phyloP scores from a whole-genome alignment of 2,329 filamentous ascomycete genomes.

The Colletotrichum sp. region DNA sequence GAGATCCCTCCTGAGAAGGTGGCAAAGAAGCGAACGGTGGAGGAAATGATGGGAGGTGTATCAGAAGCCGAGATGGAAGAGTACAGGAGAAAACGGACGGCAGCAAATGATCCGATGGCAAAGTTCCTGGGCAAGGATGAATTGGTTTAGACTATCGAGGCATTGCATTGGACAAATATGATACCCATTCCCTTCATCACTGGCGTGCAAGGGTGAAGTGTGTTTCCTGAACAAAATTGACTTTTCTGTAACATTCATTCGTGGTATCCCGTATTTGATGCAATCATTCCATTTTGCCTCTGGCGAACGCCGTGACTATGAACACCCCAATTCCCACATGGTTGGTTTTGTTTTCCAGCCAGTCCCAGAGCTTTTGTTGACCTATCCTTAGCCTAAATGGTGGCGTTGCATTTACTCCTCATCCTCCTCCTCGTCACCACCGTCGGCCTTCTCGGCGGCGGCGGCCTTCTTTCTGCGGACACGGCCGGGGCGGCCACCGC shows the following conservation, averaged over 20 bases:
- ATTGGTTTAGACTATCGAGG: constrained; percentile 47
- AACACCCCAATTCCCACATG: constrained; percentile 44
- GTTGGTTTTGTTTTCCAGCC: constrained; percentile 37
- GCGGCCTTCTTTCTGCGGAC: constrained; percentile 99
- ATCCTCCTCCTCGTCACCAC: constrained; percentile 84
- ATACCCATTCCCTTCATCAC: constrained; percentile 20
- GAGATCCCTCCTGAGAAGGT: constrained; percentile 31
- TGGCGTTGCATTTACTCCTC: constrained; percentile 64
- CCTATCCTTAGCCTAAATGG: constrained; percentile 22
- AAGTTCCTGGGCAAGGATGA: constrained; percentile 78
- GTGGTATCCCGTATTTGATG: constrained; percentile 23
- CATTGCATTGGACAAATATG: constrained; percentile 12
- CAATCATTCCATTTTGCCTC: constrained; percentile 52
- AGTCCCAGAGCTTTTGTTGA: constrained; percentile 25
- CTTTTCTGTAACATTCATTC: constrained; percentile 21
- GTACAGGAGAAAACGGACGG: constrained; percentile 77
- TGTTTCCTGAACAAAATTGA: constrained; percentile 1
- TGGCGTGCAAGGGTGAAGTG: background rate
- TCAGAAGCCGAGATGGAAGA: constrained; percentile 87
- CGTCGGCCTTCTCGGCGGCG: constrained; percentile 86
- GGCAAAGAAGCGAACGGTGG: constrained; percentile 74
- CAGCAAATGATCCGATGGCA: constrained; percentile 87
- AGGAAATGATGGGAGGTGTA: constrained; percentile 79
- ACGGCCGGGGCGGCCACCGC: constrained; percentile 95
- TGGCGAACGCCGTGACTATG: constrained; percentile 58